Evolutionary conservation across 2,329 filamentous ascomycete genomes (phyloP), one percentile per base, ranked within the genome.

Genomic region (Kalmusia sp.): DNA sequence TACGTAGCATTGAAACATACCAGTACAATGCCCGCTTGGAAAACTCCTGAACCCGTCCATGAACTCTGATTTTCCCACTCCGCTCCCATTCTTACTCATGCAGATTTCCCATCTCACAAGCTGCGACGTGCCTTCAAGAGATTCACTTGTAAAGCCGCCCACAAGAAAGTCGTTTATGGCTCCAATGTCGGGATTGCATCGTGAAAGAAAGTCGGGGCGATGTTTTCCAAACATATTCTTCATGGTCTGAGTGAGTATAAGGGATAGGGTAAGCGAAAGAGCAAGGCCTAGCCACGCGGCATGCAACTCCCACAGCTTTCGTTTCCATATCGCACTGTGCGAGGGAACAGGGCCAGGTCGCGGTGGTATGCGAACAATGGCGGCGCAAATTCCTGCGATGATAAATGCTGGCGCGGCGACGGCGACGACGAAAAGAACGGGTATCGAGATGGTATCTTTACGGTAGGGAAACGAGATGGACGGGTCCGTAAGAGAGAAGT

Each of bases 291-390:
- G 85, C 86, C 89, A 91, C 53, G 91, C 92, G 2, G 86, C 86
- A 69, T 96, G 91, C 72, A 91, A 87, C 73, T 97, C 93, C 92
- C 93, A 97, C 1, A 96, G 73, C 76, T 95, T 96, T 60, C 91
- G 84, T 69, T 84, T 85, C 87, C 91, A 92, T 37, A 93, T 80
- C n/a, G n/a, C n/a, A n/a, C n/a, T n/a, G n/a, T n/a, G n/a, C n/a
- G n/a, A n/a, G n/a, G n/a, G n/a, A n/a, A n/a, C n/a, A n/a, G n/a
- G n/a, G n/a, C n/a, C n/a, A n/a, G n/a, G n/a, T n/a, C n/a, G n/a
- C n/a, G n/a, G n/a, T n/a, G n/a, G n/a, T n/a, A n/a, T n/a, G n/a
- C n/a, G n/a, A n/a, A n/a, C n/a, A n/a, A 49, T 91, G 76, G 3
- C 81, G 73, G 58, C 82, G 82, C 1, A 89, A 85, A 0, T 87